These are phyloP conservation scores for Lactarius deliciosus DNA, from an alignment of 768 basidiomycete species.

Conservation along the genomic window DNA sequence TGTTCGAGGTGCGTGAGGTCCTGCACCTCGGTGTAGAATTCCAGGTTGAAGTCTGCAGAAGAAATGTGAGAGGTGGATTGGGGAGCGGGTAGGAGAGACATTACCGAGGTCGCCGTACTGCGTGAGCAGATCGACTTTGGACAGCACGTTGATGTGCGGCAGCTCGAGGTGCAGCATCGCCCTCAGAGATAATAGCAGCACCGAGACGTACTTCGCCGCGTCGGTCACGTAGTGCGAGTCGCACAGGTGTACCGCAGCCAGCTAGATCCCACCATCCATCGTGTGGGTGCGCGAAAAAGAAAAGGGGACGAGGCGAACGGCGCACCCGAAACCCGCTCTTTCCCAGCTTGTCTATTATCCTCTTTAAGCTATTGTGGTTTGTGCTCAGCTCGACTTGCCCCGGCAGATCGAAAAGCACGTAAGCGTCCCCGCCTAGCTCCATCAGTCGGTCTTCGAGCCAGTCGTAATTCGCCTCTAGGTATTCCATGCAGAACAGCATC, in stretches of 20 bases:
- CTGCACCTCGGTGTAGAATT: constrained; percentile 97
- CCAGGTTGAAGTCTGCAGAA: constrained; percentile 86
- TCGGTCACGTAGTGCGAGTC: constrained; percentile 98
- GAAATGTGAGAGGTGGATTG: neutral
- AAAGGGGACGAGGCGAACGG: neutral
- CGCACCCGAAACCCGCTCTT: constrained; percentile 86
- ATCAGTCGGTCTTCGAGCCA: constrained; percentile 72
- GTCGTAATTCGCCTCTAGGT: constrained; percentile 92
- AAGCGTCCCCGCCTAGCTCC: constrained; percentile 69
- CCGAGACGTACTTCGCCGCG: constrained; percentile 90
- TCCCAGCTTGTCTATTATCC: constrained; percentile 65
- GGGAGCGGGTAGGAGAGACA: neutral
- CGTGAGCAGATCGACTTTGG: constrained; percentile 89
- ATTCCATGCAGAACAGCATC: constrained; percentile 75
- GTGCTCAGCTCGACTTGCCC: constrained; percentile 98
- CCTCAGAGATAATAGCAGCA: constrained; percentile 86
- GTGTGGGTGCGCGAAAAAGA: neutral
- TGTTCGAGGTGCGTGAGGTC: constrained; percentile 88
- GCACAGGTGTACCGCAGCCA: constrained; percentile 77
- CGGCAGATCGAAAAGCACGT: constrained; percentile 92
- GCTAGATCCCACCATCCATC: constrained; percentile 4
- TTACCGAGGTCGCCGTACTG: constrained; percentile 90
- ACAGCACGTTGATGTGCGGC: constrained; percentile 97
- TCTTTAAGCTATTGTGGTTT: constrained; percentile 82
- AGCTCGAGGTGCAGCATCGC: constrained; percentile 98